Percentiles rank a stretch among this genome's conserved stretches.
phyloP scores from a whole-genome alignment of 2,329 filamentous ascomycete species.

The Colletotrichum agaves region DNA sequence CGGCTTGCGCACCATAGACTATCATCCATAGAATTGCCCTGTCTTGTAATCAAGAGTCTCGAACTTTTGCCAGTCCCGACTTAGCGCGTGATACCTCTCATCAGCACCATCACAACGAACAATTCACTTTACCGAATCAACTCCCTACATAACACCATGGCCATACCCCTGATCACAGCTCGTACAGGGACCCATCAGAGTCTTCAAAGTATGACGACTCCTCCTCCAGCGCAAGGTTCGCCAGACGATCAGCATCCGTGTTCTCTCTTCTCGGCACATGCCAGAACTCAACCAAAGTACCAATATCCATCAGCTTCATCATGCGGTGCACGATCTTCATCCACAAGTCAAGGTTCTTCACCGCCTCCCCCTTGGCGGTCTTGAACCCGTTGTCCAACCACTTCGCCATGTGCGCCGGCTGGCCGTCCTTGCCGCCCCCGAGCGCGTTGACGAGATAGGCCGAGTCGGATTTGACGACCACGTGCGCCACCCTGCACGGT shows the following conservation, averaged over 20 bases:
- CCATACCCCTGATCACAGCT: too few species aligned
- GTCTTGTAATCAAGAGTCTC: too few species aligned
- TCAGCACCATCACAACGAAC: too few species aligned
- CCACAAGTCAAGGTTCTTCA: not conserved
- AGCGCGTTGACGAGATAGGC: not conserved
- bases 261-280: not conserved
- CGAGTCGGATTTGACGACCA: not conserved
- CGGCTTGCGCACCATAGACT: not conserved
- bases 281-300: not conserved
- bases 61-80: too few species aligned
- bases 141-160: too few species aligned
- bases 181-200: too few species aligned
- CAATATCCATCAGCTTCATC: not conserved
- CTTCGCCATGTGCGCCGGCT: not conserved
- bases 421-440: not conserved
- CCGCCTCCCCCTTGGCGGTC: not conserved
- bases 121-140: too few species aligned
- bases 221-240: not conserved
- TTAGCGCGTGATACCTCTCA: too few species aligned
- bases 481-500: not conserved
- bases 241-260: not conserved
- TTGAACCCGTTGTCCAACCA: not conserved
- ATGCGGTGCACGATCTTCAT: not conserved
- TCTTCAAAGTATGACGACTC: too few species aligned
- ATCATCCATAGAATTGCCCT: not conserved